phyloP scores from a whole-genome alignment of 192 early-diverging fungal genomes.

The Phlyctochytrium arcticum region DNA sequence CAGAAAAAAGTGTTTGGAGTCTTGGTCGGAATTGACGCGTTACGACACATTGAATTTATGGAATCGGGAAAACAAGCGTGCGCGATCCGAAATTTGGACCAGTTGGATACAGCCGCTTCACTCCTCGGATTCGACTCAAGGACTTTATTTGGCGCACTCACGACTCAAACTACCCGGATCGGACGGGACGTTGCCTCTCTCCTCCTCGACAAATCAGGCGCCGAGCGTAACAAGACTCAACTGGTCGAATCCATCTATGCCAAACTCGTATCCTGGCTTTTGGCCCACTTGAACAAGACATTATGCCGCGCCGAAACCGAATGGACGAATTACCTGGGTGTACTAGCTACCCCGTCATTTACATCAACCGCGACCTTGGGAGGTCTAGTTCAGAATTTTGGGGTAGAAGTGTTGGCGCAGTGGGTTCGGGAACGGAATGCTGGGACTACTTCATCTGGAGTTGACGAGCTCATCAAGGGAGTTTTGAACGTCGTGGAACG shows the following conservation, averaged over 20 bases:
- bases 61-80: slow-evolving; percentile 58
- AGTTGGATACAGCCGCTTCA: slow-evolving; percentile 68
- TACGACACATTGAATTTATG: slow-evolving; percentile 85
- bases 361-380: too few species aligned
- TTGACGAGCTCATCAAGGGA: too few species aligned
- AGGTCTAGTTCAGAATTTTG: too few species aligned
- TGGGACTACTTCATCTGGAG: too few species aligned
- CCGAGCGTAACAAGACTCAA: slow-evolving; percentile 72
- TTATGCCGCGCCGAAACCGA: slow-evolving; percentile 64
- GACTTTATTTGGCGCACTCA: slow-evolving; percentile 59
- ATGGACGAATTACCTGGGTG: slow-evolving; percentile 77
- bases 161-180: slow-evolving; percentile 73
- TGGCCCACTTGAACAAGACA: slow-evolving; percentile 84
- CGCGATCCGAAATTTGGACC: slow-evolving; percentile 66
- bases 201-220: slow-evolving; percentile 74
- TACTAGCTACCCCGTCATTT: slow-evolving; percentile 72
- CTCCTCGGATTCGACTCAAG: slow-evolving; percentile 72
- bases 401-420: too few species aligned
- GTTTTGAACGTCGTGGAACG: too few species aligned
- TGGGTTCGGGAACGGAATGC: too few species aligned
- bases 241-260: slow-evolving; percentile 81
- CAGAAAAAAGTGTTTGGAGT: slow-evolving; percentile 75
- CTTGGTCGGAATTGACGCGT: slow-evolving; percentile 79
- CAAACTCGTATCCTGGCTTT: slow-evolving; percentile 68
- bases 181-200: slow-evolving; percentile 77